phyloP scores from a whole-genome alignment of 805 yeast genomes.

The Candida sithepensis region DNA sequence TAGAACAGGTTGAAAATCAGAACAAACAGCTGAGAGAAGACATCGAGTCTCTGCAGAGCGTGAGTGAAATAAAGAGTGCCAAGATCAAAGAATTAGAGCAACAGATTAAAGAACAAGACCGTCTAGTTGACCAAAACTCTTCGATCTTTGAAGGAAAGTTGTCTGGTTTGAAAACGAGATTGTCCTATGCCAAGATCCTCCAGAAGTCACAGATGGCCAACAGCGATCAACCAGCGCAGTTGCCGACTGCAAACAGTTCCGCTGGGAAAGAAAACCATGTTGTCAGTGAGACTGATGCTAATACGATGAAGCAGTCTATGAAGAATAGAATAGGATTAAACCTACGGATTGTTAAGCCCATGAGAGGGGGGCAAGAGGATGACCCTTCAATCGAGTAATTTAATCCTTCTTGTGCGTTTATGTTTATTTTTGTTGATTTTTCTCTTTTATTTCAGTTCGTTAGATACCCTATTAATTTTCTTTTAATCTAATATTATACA shows the following conservation, averaged over 20 bases:
- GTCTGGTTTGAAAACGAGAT: slow-evolving; percentile 23
- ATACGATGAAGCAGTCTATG: slow-evolving; percentile 11
- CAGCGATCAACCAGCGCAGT: not conserved
- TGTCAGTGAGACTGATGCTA: slow-evolving; percentile 7
- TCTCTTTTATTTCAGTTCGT: too few relatives aligned
- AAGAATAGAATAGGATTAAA: slow-evolving; percentile 44
- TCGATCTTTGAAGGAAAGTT: slow-evolving; percentile 45
- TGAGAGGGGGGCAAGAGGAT: slow-evolving; percentile 25
- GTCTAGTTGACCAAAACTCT: slow-evolving; percentile 45
- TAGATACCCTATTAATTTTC: too few relatives aligned
- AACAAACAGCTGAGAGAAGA: slow-evolving; percentile 56
- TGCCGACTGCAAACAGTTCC: not conserved
- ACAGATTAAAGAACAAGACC: slow-evolving; percentile 48
- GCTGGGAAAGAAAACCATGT: slow-evolving; percentile 16
- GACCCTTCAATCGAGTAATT: too few relatives aligned
- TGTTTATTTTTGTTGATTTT: too few relatives aligned
- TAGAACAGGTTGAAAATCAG: slow-evolving; percentile 60
- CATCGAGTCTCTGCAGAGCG: slow-evolving; percentile 48
- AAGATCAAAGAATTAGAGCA: slow-evolving; percentile 53
- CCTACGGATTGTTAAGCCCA: slow-evolving; percentile 51
- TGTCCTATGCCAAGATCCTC: slow-evolving; percentile 19
- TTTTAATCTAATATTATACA: too few relatives aligned
- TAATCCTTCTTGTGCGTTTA: not conserved
- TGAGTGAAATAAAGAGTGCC: slow-evolving; percentile 54
- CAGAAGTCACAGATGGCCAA: not conserved